Evolutionary conservation across 306 rosid species (phyloP), one percentile per base, ranked within the genome.

Genomic region (Castanea crenata): DNA sequence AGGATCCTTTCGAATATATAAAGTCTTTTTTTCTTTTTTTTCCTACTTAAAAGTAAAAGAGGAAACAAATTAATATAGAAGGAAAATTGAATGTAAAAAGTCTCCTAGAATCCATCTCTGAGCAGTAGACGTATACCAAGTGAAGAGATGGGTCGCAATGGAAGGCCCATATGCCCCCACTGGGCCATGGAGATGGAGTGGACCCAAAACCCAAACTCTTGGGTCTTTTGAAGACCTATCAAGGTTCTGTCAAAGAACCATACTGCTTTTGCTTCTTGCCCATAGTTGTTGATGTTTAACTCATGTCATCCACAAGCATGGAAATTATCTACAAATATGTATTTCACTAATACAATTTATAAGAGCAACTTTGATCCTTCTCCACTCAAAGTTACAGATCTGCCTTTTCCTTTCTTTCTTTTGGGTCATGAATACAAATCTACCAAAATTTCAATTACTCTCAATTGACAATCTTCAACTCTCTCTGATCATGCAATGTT

Each of bases 381-480:
- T 35, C 6, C 19, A 67, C 25, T 35, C 52, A 14, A 62, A 12
- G n/a, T 13, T 63, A 2, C 69, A 29, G 0, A 15, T 4, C 44
- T 63, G 18, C 20, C 11, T 63, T 14, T 5, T 31, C 15, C 54
- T 13, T 13, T 38, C n/a, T 29, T 29, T 15, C 15, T 29, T 56
- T 58, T 20, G 32, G 29, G 44, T 14, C n/a, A 63, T 6, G 19
- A 62, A 41, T 78, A 59, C 59, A 21, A 15, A 58, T 55, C 77
- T 59, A 73, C 54, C 73, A 29, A 20, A 70, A 55, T 74, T 75
- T 81, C 65, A 52, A 65, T 46, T 23, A 49, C 41, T 52, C 74
- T 49, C 55, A 69, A 78, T 67, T 71, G 44, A 80, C 82, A 76
- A 77, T 77, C 78, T 71, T 57, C 13, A 75, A 81, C 62, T 73